Conservation (phyloP, 257 asterid species). For the Nicotiana paniculata region DNA sequence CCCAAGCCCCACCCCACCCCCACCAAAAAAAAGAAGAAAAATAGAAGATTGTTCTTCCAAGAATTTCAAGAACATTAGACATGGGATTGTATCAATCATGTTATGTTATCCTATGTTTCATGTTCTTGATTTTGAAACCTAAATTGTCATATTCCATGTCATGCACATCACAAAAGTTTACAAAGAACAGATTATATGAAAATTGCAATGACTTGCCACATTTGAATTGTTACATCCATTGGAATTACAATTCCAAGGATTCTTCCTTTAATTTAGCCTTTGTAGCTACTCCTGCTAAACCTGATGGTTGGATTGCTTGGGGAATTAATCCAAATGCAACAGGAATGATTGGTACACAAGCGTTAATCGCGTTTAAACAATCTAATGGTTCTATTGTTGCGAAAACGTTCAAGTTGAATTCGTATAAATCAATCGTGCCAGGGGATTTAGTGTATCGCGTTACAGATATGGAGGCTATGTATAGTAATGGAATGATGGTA, state of each 20-base stretch:
- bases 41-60: background rate
- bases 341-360: slow-evolving; percentile 65
- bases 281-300: slow-evolving; percentile 48
- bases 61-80: background rate
- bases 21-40: background rate
- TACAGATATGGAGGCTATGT: slow-evolving; percentile 25
- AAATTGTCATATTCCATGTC: slow-evolving; percentile 28
- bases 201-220: slow-evolving; percentile 63
- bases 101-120: background rate
- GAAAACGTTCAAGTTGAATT: slow-evolving; percentile 38
- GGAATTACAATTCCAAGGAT: slow-evolving; percentile 32
- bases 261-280: slow-evolving; percentile 54
- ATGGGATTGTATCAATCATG: background rate
- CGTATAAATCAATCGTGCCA: slow-evolving; percentile 30
- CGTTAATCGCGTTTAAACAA: slow-evolving; percentile 45
- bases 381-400: slow-evolving; percentile 37
- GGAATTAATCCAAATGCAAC: slow-evolving; percentile 51
- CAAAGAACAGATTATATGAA: slow-evolving; percentile 38
- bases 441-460: slow-evolving; percentile 1
- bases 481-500: slow-evolving; percentile 27
- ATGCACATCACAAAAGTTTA: slow-evolving; percentile 51
- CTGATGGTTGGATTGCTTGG: slow-evolving; percentile 75
- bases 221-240: slow-evolving; percentile 58
- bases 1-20: no score
- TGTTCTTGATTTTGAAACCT: background rate